Percentiles rank a stretch among this genome's conserved stretches.
phyloP scores from a whole-genome alignment of 148 eudicot species.

The Silene conica region DNA sequence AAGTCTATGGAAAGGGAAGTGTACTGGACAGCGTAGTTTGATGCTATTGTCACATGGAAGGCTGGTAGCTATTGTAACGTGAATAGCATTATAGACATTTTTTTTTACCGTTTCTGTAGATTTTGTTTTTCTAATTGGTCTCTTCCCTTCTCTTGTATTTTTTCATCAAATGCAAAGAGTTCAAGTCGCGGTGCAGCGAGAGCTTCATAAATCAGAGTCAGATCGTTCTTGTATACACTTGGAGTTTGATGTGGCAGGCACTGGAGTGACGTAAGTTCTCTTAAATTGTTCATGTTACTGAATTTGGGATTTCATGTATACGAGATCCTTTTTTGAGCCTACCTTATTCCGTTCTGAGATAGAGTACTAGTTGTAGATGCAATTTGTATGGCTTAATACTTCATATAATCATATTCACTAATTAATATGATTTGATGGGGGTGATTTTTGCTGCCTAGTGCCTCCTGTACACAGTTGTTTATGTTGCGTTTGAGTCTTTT shows the following conservation, averaged over 20 bases:
- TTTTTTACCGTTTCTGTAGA: neutral
- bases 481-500: neutral
- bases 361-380: neutral
- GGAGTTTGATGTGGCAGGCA: slow-evolving; percentile 74
- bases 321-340: neutral
- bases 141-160: slow-evolving; percentile 10
- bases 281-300: neutral
- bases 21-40: neutral
- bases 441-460: neutral
- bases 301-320: no score
- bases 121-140: slow-evolving; percentile 5
- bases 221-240: slow-evolving; percentile 92
- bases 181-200: slow-evolving; percentile 66
- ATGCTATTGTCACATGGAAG: neutral
- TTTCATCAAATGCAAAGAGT: slow-evolving; percentile 33
- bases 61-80: neutral
- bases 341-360: neutral
- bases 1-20: neutral
- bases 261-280: slow-evolving; percentile 55
- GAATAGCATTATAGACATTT: neutral
- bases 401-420: neutral
- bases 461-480: neutral
- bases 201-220: slow-evolving; percentile 79
- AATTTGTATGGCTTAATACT: neutral
- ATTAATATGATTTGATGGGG: neutral